Base-by-base conservation (phyloP, 805 yeast species). In the Ogataea henricii region DNA sequence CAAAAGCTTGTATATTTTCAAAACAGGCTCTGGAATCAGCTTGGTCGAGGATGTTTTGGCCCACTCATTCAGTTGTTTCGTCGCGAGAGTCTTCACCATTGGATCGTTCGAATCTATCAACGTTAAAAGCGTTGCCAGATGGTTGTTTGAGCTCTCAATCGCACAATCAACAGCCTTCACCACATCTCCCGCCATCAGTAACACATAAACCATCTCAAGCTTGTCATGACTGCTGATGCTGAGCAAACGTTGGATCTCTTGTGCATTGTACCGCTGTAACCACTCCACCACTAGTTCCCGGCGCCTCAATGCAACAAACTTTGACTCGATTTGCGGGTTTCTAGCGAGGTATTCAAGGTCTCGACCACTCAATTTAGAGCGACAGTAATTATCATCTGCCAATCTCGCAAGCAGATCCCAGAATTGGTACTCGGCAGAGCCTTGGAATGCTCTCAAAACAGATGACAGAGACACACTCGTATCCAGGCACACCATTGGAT, bases 101-200 rank as follows among this genome's bases (percentile, higher is more conserved):
- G 74, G 74, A 54, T 84, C 87, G 55, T 85, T 84, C 0, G 94
- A 83, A 27, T 88, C 96, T 6, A 86, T 63, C 36, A 87, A 68
- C 0, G 96, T 76, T 10, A 92, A 64, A 22, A 89, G 59, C 0
- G 80, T 81, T 0, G 96, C 82, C 16, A 92, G 65, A 63, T 91
- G 96, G 4, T 77, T 67, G 57, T 87, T 87, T 7, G 76, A 74
- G 0, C 85, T 66, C n/a, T 74, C 68, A 1, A 82, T 65, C 1
- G 97, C 91, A 2, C 70, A 50, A 25, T 72, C 70, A 5, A 83
- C 71, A 1, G 98, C 97, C 22, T 72, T 71, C 7, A 74, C 69
- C 23, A 89, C 58, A 47, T 84, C 79, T 45, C 86, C 83, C 4
- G 77, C 70, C 26, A 81, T 72, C 8, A 85, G 52, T 21, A 69